Evolutionary conservation across 2,329 filamentous ascomycete genomes (phyloP).

Genomic region (Pseudogymnoascus sp.): DNA sequence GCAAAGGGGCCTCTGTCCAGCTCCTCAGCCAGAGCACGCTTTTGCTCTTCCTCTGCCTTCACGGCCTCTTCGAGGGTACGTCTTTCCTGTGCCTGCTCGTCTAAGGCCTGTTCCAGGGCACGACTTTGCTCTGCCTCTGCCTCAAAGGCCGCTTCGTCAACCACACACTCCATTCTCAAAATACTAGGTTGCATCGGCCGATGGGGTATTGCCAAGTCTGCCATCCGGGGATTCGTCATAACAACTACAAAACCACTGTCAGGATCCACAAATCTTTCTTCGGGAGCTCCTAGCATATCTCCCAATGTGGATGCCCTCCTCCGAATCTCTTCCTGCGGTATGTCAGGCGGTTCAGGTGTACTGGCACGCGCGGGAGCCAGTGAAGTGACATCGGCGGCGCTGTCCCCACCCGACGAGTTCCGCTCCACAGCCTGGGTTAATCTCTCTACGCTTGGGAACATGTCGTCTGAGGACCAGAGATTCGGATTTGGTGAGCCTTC

Average conservation of each 20-base stretch:
- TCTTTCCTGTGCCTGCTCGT: background rate
- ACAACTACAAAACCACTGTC: background rate
- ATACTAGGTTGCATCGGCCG: background rate
- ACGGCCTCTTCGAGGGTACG: background rate
- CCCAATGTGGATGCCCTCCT: background rate
- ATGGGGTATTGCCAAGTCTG: background rate
- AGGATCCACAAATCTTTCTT: background rate
- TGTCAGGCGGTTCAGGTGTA: background rate
- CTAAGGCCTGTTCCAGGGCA: background rate
- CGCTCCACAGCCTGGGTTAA: background rate
- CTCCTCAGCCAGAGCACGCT: background rate
- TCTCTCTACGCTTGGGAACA: background rate
- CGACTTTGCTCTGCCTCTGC: background rate
- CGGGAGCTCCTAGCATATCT: background rate
- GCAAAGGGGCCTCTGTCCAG: background rate
- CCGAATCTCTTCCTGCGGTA: background rate
- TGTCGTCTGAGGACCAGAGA: background rate
- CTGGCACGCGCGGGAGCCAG: background rate
- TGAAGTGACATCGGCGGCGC: background rate
- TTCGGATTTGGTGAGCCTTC: background rate
- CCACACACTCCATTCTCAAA: background rate
- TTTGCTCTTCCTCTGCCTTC: background rate
- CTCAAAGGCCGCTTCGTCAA: background rate
- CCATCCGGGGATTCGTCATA: background rate
- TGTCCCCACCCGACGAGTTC: background rate